Base-by-base conservation (phyloP, 75 land plant genomes). In the Picea glauca region DNA sequence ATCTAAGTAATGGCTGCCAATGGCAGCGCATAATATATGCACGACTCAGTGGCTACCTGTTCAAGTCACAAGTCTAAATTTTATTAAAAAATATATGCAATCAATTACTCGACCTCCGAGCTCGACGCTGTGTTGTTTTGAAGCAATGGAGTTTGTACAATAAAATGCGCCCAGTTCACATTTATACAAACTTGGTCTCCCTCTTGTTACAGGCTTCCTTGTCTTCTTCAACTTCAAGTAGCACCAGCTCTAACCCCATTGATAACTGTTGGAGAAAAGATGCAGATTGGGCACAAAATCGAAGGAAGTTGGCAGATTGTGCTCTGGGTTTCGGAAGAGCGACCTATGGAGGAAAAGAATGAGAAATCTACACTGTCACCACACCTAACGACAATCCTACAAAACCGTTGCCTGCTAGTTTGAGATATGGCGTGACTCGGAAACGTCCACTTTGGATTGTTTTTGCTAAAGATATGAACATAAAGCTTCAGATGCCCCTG, bases 191-290 rank as follows among this genome's bases (percentile, higher is more conserved):
- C 12, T 0, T 50, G 11, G 12, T 50, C 9, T 50, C 56, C 12
- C 56, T 50, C 12, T 50, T 50, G 56, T 50, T 50, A 12, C 56
- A 50, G 11, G 56, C 56, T 12, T 50, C 56, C 56, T 50, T 50
- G 1, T 50, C 12, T 50, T 50, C n/a, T n/a, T n/a, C n/a, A n/a
- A n/a, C 11, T 50, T 50, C 56, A 50, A 50, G 1, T 50, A 9
- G 11, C 56, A 50, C 56, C 56, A 50, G 56, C 56, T 50, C 56
- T 50, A 83, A 83, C 60, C 72, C 84, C 57, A 77, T 83, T 14
- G 84, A 83, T 40, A 79, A 83, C 31, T 83, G 85, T 58, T 82
- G 84, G 84, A 33, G 84, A 21, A 43, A 72, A 33, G 85, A 81
- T 66, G 62, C 74, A 46, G 30, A 76, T 74, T 83, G 85, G 85